These are phyloP conservation scores for Ascochyta clinopodiicola DNA, from an alignment of 2,329 filamentous ascomycete species.

Conservation along the genomic window DNA sequence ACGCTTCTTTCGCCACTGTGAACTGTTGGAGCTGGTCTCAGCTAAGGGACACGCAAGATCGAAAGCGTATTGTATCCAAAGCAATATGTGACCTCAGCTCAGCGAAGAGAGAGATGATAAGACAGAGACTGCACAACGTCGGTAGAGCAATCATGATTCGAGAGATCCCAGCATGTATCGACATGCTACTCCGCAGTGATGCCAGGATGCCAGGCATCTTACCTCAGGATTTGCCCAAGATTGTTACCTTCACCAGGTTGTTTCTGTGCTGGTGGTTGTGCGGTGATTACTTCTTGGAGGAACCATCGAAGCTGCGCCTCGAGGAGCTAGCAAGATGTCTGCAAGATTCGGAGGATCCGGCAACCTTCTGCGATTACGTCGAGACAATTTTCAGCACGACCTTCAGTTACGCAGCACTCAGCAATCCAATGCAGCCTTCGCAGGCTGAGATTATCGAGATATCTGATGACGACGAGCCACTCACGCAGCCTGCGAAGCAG, in stretches of 20 bases:
- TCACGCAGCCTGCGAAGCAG: not conserved
- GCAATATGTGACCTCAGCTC: constrained; percentile 44
- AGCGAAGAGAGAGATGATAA: constrained; percentile 29
- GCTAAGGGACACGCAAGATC: constrained; percentile 49
- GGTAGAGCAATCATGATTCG: constrained; percentile 26
- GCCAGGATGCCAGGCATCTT: constrained; percentile 36
- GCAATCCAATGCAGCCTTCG: constrained; percentile 28
- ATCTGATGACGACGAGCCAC: constrained; percentile 34
- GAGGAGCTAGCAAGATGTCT: constrained; percentile 27
- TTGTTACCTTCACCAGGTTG: constrained; percentile 33
- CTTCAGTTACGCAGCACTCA: constrained; percentile 32
- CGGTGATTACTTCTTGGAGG: constrained; percentile 24
- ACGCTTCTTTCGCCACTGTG: constrained; percentile 35
- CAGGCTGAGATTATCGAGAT: constrained; percentile 39
- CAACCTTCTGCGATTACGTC: constrained; percentile 38
- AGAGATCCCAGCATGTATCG: constrained; percentile 35
- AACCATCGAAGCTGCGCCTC: constrained; percentile 17
- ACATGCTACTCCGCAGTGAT: constrained; percentile 28
- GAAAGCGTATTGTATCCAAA: constrained; percentile 55
- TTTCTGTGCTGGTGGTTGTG: constrained; percentile 48
- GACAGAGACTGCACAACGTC: constrained; percentile 27
- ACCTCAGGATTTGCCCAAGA: constrained; percentile 33
- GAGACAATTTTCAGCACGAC: constrained; percentile 31
- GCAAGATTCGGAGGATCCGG: constrained; percentile 18
- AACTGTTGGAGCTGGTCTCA: constrained; percentile 43